A percentile compares a stretch with the other conserved stretches of the same genome.
Evolutionary conservation across 495 filamentous ascomycete species (phyloP).

Genomic region (Penicillium taxi): DNA sequence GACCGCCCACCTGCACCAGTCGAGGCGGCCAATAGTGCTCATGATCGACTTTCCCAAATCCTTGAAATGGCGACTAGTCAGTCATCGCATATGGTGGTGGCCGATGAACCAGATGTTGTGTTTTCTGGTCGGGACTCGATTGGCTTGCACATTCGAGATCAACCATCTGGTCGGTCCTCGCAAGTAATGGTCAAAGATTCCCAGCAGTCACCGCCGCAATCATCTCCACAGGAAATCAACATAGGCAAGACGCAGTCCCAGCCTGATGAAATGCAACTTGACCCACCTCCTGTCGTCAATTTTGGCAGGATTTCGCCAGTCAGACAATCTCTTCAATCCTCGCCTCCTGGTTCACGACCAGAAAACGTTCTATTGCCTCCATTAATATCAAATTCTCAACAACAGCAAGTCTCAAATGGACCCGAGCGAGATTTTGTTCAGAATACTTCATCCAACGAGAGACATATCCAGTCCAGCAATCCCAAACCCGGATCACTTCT

Average conservation of each 20-base stretch:
- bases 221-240: conserved; percentile 5
- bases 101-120: conserved; percentile 1
- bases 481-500: neutral
- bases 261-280: conserved; percentile 6
- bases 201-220: conserved; percentile 35
- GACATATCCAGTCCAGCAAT: conserved; percentile 13
- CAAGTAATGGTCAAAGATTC: conserved; percentile 43
- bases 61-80: conserved; percentile 26
- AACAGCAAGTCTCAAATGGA: conserved; percentile 1
- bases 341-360: conserved; percentile 14
- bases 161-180: conserved; percentile 18
- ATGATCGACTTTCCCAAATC: conserved; percentile 35
- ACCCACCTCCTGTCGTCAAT: conserved; percentile 14
- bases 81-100: conserved; percentile 2
- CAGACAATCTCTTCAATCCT: conserved; percentile 19
- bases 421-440: neutral
- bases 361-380: neutral
- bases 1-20: conserved; percentile 20
- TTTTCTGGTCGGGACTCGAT: conserved; percentile 1
- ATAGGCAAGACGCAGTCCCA: conserved; percentile 1
- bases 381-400: neutral
- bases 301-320: conserved; percentile 23
- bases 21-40: conserved; percentile 25
- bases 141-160: conserved; percentile 3
- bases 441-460: conserved; percentile 7